Evolutionary conservation across 768 basidiomycete genomes (phyloP), one percentile per base, ranked within the genome.

Genomic region (Amanita phalloides): DNA sequence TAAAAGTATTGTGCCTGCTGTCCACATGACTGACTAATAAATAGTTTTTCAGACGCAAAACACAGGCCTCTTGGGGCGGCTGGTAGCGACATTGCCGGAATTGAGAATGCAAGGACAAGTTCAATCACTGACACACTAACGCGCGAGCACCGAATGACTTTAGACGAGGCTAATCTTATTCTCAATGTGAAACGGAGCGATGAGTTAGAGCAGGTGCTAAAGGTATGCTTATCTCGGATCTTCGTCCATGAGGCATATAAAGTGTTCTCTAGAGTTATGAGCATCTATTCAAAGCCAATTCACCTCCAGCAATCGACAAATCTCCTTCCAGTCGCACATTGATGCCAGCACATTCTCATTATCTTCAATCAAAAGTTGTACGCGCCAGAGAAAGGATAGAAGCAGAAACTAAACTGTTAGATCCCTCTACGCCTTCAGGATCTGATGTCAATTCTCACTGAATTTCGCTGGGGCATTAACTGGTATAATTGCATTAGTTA

Each of bases 281-380:
- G 55, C 86, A 88, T 60, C 71, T 98, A 48, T 96, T 97, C 76
- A 85, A 88, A 67, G 82, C 82, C 43, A 99, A 99, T 65, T 75
- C 84, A 21, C 84, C 85, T 9, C 73, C 79, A n/a, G 72, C 75
- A 43, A 71, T 79, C 11, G 71, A 74, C 53, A 74, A 74, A 58
- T 68, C 67, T 35, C 54, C 74, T 37, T 59, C 74, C 11, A n/a
- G 20, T 8, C 35, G 53, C 21, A 62, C 68, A 4, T 57, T 68
- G 21, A 70, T 66, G 25, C 74, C 74, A 20, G 60, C 68, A 35
- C 74, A 91, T 63, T 93, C 91, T 33, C 90, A 93, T 67, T 98
- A 98, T 67, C 74, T 98, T 10, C 94, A 95, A 64, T 94, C 91
- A 30, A 99, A 99, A 69, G 90, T 99, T n/a, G 80, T 90, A 42